phyloP scores from a whole-genome alignment of 1,139 yeast genomes.

The Candida pseudoviswanathii region DNA sequence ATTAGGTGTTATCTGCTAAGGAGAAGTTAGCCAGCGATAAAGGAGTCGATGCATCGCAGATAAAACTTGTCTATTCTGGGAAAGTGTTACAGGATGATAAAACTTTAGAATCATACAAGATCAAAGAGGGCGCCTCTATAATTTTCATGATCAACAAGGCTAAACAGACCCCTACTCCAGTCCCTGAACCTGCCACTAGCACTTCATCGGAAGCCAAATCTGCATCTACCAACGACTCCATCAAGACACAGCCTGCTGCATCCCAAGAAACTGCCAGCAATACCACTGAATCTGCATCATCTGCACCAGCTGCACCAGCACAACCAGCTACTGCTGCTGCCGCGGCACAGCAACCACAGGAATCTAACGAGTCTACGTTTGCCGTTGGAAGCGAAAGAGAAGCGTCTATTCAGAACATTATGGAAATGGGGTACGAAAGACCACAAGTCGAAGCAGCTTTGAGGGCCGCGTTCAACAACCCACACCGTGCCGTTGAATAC shows the following conservation, averaged over 20 bases:
- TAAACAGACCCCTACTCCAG: slow-evolving; percentile 28
- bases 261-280: slow-evolving; percentile 8
- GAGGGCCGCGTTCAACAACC: slow-evolving; percentile 95
- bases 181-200: slow-evolving; percentile 15
- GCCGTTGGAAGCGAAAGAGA: slow-evolving; percentile 70
- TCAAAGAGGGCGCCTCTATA: slow-evolving; percentile 88
- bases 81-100: slow-evolving; percentile 87
- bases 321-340: slow-evolving; percentile 18
- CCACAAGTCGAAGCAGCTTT: slow-evolving; percentile 86
- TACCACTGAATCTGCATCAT: slow-evolving; percentile 3
- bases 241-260: slow-evolving; percentile 18
- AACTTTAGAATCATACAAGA: slow-evolving; percentile 67
- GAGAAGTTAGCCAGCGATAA: slow-evolving; percentile 70
- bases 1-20: slow-evolving; percentile 68
- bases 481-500: slow-evolving; percentile 97
- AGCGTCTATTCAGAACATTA: slow-evolving; percentile 71
- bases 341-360: slow-evolving; percentile 8
- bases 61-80: slow-evolving; percentile 91
- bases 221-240: slow-evolving; percentile 23
- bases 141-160: slow-evolving; percentile 83
- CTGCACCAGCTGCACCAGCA: slow-evolving; percentile 2
- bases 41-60: slow-evolving; percentile 70
- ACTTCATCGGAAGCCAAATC: slow-evolving; percentile 18
- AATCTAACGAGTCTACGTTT: slow-evolving; percentile 36
- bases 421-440: slow-evolving; percentile 96